Base-by-base conservation (phyloP, 164 flowering plant species). In the Stephania cephalantha region DNA sequence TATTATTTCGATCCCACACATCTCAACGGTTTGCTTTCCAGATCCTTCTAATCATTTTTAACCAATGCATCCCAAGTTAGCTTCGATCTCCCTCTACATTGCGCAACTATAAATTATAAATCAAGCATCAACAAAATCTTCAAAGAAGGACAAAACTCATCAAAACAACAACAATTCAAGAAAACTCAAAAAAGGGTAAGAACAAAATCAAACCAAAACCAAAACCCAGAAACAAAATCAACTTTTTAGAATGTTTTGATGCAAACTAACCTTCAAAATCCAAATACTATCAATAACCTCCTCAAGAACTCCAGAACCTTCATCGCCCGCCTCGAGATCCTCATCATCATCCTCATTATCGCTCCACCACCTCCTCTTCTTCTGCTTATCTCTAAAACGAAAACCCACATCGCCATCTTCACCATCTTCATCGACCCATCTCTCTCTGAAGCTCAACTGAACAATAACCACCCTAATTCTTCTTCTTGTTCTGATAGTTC, bases 201-300 rank as follows among this genome's bases (percentile, higher is more conserved):
- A 7, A 64, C 29, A 4, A 52, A 46, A 13, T 29, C 53, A 8
- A 48, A 2, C 6, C 7, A 58, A 58, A 58, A 18, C 64, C 18
- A 58, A 58, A 35, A 35, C 42, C 42, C 4, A 35, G 3, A 35
- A 35, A 35, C 42, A 35, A 35, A 35, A 35, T 35, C 64, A 12
- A 58, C 0, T 15, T 44, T 22, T 44, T 22, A 9, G 31, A 6
- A 17, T 17, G 5, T 12, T 53, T 46, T 45, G 12, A 9, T 12
- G 13, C 31, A 61, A 2, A 31, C 50, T 15, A 64, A 88, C 91
- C 94, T 90, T 88, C 73, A 88, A 64, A 76, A 88, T 80, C 90
- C 88, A 86, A 44, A 90, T 9, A 71, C 70, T 78, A 65, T 88
- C 89, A 25, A 87, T 46, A 71, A 48, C 78, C 77, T 87, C 83